A percentile compares a stretch with the other conserved stretches of the same genome.
phyloP scores from a whole-genome alignment of 257 asterid species.

The Solanum okadae region DNA sequence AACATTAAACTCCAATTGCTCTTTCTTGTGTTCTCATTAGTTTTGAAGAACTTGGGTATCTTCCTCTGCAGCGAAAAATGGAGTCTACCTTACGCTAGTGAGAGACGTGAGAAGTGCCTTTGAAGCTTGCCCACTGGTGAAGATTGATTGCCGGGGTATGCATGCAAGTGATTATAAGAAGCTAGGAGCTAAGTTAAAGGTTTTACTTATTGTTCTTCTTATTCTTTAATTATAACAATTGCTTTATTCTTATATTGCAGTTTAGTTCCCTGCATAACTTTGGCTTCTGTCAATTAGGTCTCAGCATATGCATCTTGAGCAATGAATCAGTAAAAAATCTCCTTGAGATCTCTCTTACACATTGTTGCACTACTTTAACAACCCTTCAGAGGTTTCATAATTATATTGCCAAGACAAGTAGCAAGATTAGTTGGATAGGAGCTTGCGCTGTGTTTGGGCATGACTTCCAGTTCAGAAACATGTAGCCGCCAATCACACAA shows the following conservation, averaged over 20 bases:
- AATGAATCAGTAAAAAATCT: background rate
- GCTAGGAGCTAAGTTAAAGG: constrained; percentile 94
- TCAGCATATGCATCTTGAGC: background rate
- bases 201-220: constrained; percentile 7
- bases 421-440: background rate
- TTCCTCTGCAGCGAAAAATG: constrained; percentile 54
- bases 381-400: background rate
- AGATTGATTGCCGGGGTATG: constrained; percentile 88
- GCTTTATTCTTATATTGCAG: background rate
- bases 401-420: background rate
- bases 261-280: background rate
- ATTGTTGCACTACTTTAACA: background rate
- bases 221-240: background rate
- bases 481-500: background rate
- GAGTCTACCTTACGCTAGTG: constrained; percentile 64
- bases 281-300: background rate
- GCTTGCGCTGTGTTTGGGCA: background rate
- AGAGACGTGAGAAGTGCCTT: constrained; percentile 85
- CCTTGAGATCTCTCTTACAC: background rate
- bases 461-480: background rate
- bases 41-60: background rate
- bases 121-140: constrained; percentile 80
- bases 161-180: constrained; percentile 92
- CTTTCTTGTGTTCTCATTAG: background rate
- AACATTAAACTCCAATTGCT: background rate